Evolutionary conservation across 257 asterid genomes (phyloP), one percentile per base, ranked within the genome.

Genomic region (Linaria vulgaris): DNA sequence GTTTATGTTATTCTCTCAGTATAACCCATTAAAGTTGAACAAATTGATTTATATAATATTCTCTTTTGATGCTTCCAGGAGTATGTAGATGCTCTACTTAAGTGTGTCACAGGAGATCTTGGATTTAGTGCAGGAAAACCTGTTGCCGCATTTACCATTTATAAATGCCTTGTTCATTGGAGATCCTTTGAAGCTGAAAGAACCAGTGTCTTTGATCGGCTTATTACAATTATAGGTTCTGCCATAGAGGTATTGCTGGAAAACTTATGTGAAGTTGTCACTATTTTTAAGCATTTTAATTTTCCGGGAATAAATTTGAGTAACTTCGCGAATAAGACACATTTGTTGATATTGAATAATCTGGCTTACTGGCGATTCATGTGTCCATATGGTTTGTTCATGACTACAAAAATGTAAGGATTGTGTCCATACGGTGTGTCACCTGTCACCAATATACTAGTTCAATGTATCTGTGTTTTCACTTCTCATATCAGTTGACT

Each of bases 91-190:
- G 59, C 79, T 69, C 95, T 90, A 41, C 63, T 88, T 72, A 75
- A 72, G 76, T 90, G 90, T 77, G 71, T 79, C 69, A 53, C 73
- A 8, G 69, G 74, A 60, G 78, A 88, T 73, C 81, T 85, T 74
- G 97, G 97, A 45, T 90, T 82, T 79, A 88, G 91, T 65, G 91
- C 82, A 83, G 91, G 95, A 70, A 90, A 88, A 69, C 96, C 97
- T 25, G 80, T 87, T 67, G 96, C 96, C 57, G 96, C 95, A 56
- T 84, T 83, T 56, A 85, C 95, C 66, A 78, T 85, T 56, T 90
- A 83, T 84, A 90, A 85, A 77, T 90, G 97, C 74, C 86, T 90
- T 22, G 48, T 88, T 61, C 72, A 85, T 54, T 90, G 97, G 97
- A 90, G 56, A 72, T 85, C 94, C 54, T 90, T 90, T 64, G 97